Evolutionary conservation across 495 filamentous ascomycete species (phyloP).

Genomic region (Filosporella fistucella): DNA sequence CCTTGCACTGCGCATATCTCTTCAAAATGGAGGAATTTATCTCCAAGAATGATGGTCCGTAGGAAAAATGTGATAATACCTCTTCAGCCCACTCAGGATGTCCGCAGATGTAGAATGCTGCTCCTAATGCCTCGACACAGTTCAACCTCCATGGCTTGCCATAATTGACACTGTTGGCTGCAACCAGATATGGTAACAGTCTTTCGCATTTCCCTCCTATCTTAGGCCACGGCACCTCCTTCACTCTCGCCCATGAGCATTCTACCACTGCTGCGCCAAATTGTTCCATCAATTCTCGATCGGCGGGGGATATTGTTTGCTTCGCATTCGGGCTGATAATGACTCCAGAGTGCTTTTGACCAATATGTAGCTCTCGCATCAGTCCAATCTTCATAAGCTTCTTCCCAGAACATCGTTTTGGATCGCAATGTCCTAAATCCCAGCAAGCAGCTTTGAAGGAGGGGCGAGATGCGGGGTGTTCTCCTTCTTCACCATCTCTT

Average conservation of each 20-base stretch:
- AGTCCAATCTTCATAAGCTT: slow-evolving; percentile 83
- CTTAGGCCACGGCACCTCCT: slow-evolving; percentile 83
- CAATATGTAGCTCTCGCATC: slow-evolving; percentile 89
- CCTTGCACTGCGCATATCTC: slow-evolving; percentile 75
- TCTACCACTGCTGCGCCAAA: slow-evolving; percentile 94
- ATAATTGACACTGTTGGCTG: slow-evolving; percentile 96
- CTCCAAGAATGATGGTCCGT: slow-evolving; percentile 79
- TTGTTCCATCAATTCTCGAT: slow-evolving; percentile 74
- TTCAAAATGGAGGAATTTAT: slow-evolving; percentile 83
- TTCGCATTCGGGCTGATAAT: slow-evolving; percentile 95
- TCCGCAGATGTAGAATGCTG: slow-evolving; percentile 88
- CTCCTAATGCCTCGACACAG: slow-evolving; percentile 91
- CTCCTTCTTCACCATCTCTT: slow-evolving; percentile 32
- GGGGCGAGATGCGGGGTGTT: slow-evolving; percentile 42
- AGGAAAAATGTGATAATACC: slow-evolving; percentile 77
- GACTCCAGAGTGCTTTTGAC: slow-evolving; percentile 85
- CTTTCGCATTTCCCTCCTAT: slow-evolving; percentile 96
- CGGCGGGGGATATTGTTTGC: slow-evolving; percentile 72
- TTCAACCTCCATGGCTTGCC: slow-evolving; percentile 91
- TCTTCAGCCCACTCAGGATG: slow-evolving; percentile 85
- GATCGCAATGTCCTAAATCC: slow-evolving; percentile 97
- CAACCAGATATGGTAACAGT: slow-evolving; percentile 90
- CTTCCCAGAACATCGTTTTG: slow-evolving; percentile 95
- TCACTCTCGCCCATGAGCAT: slow-evolving; percentile 90
- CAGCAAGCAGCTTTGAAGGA: slow-evolving; percentile 91